A percentile compares a stretch with the other conserved stretches of the same genome.
Conservation (phyloP, 2,329 filamentous ascomycete species). For the Stachybotrys chlorohalonatus region DNA sequence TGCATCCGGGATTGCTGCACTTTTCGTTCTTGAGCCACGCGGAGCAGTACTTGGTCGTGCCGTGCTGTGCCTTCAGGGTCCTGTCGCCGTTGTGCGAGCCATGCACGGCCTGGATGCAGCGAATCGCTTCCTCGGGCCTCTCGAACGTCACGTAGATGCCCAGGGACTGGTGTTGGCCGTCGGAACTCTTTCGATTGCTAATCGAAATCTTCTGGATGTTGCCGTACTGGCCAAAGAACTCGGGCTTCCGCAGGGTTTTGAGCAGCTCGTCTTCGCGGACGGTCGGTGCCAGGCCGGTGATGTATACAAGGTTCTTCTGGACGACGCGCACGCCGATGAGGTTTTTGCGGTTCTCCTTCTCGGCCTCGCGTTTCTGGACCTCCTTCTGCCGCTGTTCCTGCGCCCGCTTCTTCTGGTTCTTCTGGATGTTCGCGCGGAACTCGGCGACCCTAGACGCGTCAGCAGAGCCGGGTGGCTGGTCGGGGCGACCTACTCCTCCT, state of each 20-base stretch:
- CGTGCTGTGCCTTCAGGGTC: conserved; percentile 66
- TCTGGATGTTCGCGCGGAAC: conserved; percentile 70
- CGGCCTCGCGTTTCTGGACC: conserved; percentile 89
- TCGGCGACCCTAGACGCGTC: conserved; percentile 51
- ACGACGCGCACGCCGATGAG: conserved; percentile 91
- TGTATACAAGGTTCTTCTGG: conserved; percentile 97
- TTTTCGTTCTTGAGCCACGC: conserved; percentile 91
- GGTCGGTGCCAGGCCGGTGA: conserved; percentile 85
- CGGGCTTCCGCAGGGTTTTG: conserved; percentile 77
- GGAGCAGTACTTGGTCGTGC: conserved; percentile 97
- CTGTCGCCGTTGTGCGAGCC: conserved; percentile 87
- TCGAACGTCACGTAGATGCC: conserved; percentile 99
- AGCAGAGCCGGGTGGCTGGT: conserved; percentile 6
- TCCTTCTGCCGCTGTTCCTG: conserved; percentile 82
- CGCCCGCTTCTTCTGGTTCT: conserved; percentile 88
- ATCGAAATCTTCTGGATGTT: conserved; percentile 99
- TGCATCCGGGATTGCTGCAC: conserved; percentile 93
- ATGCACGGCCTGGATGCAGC: conserved; percentile 86
- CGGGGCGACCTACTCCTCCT: conserved; percentile 68
- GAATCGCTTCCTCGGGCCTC: conserved; percentile 78
- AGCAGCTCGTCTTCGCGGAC: conserved; percentile 88
- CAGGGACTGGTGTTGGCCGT: conserved; percentile 73
- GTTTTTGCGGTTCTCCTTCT: conserved; percentile 92
- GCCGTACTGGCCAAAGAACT: conserved; percentile 97
- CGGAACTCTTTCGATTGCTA: conserved; percentile 78